Evolutionary conservation across 1,284 basidiomycete genomes (phyloP), one percentile per base, ranked within the genome.

Genomic region (Heterobasidion occidentale): DNA sequence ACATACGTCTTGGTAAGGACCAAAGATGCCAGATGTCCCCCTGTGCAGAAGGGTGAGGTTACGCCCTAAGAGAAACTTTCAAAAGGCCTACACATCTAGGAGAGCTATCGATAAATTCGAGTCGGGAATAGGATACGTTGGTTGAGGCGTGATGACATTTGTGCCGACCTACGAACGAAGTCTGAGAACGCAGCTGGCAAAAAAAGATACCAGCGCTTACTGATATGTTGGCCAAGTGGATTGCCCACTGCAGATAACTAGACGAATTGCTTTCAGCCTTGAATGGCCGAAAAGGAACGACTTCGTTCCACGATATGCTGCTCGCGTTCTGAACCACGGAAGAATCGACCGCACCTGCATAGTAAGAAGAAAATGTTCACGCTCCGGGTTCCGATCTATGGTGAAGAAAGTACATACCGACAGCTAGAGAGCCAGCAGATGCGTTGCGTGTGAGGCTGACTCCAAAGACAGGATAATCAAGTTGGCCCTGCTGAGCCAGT

Each of bases 211-310:
- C 36, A 45, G 27, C 44, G 50, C 76, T 54, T 61, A 92, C 84
- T 36, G 79, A 75, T 52, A 93, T 74, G 33, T 72, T 71, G 0
- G 76, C 68, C 45, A 95, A 69, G 6, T 81, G 80, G 52, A 93
- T 79, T 0, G 83, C 79, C 92, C 92, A 95, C 60, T 88, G 86
- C 36, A 94, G 75, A 65, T 94, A 94, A 61, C 83, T 86, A 0
- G 88, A 83, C 14, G 73, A 66, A 61, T 83, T 85, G 58, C 70
- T 77, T 58, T 80, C 77, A 2, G 70, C 67, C 20, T 51, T 49
- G 56, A 86, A 73, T 2, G 88, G 88, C 34, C 81, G 74, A 64
- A 91, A 91, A 9, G 88, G 79, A 15, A 83, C 79, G 2, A 91
- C 86, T 53, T 80, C 77, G 60, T 85, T 85, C 88, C 88, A 91